phyloP scores from a whole-genome alignment of 768 basidiomycete genomes.

The Pholiota molesta region DNA sequence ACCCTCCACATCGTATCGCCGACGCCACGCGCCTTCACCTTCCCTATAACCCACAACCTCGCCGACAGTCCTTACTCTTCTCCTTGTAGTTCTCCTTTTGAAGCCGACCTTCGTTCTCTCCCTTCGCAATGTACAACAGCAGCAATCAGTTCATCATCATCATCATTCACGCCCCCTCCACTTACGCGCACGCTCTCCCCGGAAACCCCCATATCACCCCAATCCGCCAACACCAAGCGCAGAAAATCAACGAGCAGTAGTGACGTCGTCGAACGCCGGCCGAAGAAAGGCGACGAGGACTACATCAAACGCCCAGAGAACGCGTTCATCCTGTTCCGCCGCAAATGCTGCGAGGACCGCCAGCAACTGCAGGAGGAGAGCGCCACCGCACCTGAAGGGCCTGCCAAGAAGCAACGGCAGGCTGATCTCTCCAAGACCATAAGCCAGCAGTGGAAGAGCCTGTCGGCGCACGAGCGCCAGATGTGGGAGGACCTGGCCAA shows the following conservation, averaged over 20 bases:
- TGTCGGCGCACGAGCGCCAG: constrained; percentile 64
- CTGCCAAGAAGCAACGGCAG: constrained; percentile 70
- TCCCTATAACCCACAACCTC: constrained; percentile 64
- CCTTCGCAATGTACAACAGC: constrained; percentile 37
- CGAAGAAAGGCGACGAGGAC: constrained; percentile 78
- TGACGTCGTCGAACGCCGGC: constrained; percentile 54
- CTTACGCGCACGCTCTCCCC: constrained; percentile 44
- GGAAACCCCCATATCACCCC: constrained; percentile 41
- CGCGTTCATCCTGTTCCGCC: constrained; percentile 83
- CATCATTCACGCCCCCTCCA: constrained; percentile 40
- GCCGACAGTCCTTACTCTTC: constrained; percentile 72
- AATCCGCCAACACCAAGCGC: constrained; percentile 43
- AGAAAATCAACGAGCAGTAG: constrained; percentile 53
- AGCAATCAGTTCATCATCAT: constrained; percentile 35
- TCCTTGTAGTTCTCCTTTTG: constrained; percentile 71
- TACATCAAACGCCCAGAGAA: constrained; percentile 86
- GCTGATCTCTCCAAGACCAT: constrained; percentile 82
- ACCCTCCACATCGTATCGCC: constrained; percentile 66
- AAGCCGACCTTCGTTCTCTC: constrained; percentile 66
- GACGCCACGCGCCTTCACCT: constrained; percentile 72
- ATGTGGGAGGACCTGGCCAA: constrained; percentile 80
- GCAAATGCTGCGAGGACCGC: constrained; percentile 76
- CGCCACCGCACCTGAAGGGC: constrained; percentile 34
- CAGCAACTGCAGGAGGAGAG: constrained; percentile 58
- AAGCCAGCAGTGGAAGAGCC: constrained; percentile 78